Conservation (phyloP, 495 filamentous ascomycete genomes). For the Cryomyces minteri region DNA sequence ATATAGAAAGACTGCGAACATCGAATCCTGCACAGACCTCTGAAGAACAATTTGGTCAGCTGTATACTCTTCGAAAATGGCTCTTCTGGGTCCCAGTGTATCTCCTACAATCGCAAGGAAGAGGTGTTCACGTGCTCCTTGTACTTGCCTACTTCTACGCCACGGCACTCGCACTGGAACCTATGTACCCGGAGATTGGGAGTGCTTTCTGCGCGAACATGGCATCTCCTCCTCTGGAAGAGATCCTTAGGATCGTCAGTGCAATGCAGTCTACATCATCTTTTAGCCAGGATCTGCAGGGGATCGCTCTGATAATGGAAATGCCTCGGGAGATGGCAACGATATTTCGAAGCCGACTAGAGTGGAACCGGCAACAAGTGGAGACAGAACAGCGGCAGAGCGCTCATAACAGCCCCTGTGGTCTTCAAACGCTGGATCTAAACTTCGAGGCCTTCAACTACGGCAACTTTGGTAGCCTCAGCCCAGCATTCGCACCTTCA, state of each 20-base stretch:
- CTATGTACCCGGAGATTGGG: constrained; percentile 77
- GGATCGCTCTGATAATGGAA: constrained; percentile 17
- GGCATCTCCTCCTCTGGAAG: constrained; percentile 17
- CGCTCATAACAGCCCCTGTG: constrained; percentile 7
- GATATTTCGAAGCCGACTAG: constrained; percentile 11
- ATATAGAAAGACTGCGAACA: constrained; percentile 59
- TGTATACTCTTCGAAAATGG: constrained; percentile 76
- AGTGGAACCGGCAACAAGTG: constrained; percentile 13
- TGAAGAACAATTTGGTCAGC: constrained; percentile 69
- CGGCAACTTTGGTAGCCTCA: constrained; percentile 15
- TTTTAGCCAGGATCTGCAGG: constrained; percentile 10
- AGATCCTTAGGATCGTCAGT: constrained; percentile 18
- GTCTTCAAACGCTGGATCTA: constrained; percentile 10
- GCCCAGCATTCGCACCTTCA: constrained; percentile 22
- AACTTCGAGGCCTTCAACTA: constrained; percentile 14
- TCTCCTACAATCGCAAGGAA: constrained; percentile 37
- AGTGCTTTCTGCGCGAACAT: constrained; percentile 38
- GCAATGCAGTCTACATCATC: constrained; percentile 13
- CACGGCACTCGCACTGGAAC: constrained; percentile 68
- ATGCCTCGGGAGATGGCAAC: constrained; percentile 14
- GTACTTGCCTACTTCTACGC: constrained; percentile 87
- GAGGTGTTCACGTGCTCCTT: constrained; percentile 48
- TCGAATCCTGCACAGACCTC: constrained; percentile 54
- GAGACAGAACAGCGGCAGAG: constrained; percentile 4
- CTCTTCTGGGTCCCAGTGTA: constrained; percentile 83